phyloP scores from a whole-genome alignment of 116 monocot species.

The Trichopus zeylanicus region DNA sequence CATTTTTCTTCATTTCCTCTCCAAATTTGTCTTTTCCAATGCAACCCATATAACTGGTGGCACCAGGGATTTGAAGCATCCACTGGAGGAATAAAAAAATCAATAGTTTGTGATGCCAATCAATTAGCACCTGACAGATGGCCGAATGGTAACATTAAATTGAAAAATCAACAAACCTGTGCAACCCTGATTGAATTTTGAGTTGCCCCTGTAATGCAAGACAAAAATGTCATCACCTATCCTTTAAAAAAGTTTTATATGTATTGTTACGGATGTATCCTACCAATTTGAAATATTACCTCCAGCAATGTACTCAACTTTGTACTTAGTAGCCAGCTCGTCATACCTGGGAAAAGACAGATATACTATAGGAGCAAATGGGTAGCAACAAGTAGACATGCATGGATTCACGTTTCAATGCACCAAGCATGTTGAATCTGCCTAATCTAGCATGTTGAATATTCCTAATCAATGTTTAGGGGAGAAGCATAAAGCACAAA shows the following conservation, averaged over 20 bases:
- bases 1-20: conserved; percentile 86
- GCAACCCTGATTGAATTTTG: conserved; percentile 96
- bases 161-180: conserved; percentile 39
- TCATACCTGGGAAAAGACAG: conserved; percentile 50
- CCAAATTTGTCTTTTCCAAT: conserved; percentile 94
- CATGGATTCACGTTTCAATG: neutral
- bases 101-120: neutral
- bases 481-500: too few species aligned
- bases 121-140: neutral
- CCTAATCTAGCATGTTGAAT: too few species aligned
- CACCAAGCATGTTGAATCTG: too few species aligned
- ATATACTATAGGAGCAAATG: neutral
- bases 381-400: neutral
- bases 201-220: conserved; percentile 59
- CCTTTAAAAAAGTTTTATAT: neutral
- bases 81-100: conserved; percentile 44
- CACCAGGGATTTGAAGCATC: conserved; percentile 95
- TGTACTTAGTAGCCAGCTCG: conserved; percentile 59
- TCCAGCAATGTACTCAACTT: conserved; percentile 94
- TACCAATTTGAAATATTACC: conserved; percentile 32
- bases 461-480: too few species aligned
- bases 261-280: neutral
- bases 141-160: neutral
- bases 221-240: neutral
- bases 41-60: conserved; percentile 90